A percentile compares a stretch with the other conserved stretches of the same genome.
phyloP scores from a whole-genome alignment of 495 filamentous ascomycete species.

The Aspergillus mulundensis region DNA sequence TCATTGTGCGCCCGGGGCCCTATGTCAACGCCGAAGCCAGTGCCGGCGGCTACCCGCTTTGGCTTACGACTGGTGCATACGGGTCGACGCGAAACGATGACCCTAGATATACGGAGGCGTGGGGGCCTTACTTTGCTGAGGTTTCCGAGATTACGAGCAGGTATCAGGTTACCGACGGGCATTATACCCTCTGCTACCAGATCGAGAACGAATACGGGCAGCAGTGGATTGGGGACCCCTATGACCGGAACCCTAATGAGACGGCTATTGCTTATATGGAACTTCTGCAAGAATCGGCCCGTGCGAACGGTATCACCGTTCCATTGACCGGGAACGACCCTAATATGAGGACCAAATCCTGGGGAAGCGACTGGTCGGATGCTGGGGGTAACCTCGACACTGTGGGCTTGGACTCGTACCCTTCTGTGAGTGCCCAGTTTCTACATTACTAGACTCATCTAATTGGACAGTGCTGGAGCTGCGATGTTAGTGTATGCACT shows the following conservation, averaged over 20 bases:
- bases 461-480: conserved; percentile 50
- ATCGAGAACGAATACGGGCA: conserved; percentile 60
- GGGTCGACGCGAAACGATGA: conserved; percentile 55
- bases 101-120: conserved; percentile 51
- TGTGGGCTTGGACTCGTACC: conserved; percentile 55
- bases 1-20: conserved; percentile 36
- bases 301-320: conserved; percentile 50
- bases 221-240: conserved; percentile 47
- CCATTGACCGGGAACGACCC: conserved; percentile 55
- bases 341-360: conserved; percentile 48
- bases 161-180: conserved; percentile 54
- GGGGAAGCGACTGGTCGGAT: conserved; percentile 51
- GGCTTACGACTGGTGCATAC: conserved; percentile 60
- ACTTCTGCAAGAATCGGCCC: conserved; percentile 45
- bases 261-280: conserved; percentile 54
- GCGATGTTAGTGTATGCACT: conserved; percentile 52
- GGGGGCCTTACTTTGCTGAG: conserved; percentile 44
- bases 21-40: conserved; percentile 51
- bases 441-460: neutral
- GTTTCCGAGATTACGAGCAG: conserved; percentile 46
- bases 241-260: conserved; percentile 41
- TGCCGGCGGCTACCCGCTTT: conserved; percentile 57
- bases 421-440: conserved; percentile 31
- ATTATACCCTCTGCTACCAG: conserved; percentile 53
- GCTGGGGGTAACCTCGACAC: conserved; percentile 56